A percentile compares a stretch with the other conserved stretches of the same genome.
These are phyloP conservation scores for Spathaspora boniae DNA, from an alignment of 805 yeast species.

Conservation along the genomic window DNA sequence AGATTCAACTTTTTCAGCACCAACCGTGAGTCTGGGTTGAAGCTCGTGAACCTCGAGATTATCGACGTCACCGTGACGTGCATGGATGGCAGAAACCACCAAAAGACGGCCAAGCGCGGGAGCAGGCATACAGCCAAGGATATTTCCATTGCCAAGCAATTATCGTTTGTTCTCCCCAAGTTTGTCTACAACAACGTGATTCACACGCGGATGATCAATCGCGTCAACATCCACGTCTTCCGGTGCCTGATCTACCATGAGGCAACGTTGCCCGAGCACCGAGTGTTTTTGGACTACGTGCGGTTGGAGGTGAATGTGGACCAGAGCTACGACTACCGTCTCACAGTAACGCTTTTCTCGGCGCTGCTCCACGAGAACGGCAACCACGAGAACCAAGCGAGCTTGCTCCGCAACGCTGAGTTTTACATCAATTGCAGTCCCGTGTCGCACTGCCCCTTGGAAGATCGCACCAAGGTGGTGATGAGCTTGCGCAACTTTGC, in stretches of 20 bases:
- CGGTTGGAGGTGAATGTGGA: conserved; percentile 17
- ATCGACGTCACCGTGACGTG: conserved; percentile 16
- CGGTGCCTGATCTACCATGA: conserved; percentile 12
- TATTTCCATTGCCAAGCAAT: conserved; percentile 4
- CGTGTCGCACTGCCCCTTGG: conserved; percentile 14
- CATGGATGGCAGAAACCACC: not conserved
- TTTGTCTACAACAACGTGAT: conserved; percentile 17
- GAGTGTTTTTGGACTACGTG: conserved; percentile 20
- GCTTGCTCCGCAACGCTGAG: conserved; percentile 24
- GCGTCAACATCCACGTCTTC: conserved; percentile 22
- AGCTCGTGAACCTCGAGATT: conserved; percentile 26
- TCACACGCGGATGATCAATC: conserved; percentile 19
- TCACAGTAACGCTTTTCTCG: conserved; percentile 4
- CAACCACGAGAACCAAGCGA: conserved; percentile 10
- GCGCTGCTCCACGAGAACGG: conserved; percentile 14
- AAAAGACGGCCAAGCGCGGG: conserved; percentile 1
- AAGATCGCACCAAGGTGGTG: conserved; percentile 7
- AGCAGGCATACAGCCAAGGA: conserved; percentile 2
- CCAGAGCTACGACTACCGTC: conserved; percentile 13
- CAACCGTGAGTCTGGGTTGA: conserved; percentile 20
- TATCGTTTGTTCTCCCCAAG: conserved; percentile 17
- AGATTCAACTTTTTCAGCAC: conserved; percentile 19
- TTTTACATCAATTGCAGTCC: conserved; percentile 19
- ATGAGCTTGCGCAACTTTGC: conserved; percentile 14
- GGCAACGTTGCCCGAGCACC: conserved; percentile 12